Evolutionary conservation across 2,329 filamentous ascomycete species (phyloP), one percentile per base, ranked within the genome.

Genomic region (Penicillium crustosum): DNA sequence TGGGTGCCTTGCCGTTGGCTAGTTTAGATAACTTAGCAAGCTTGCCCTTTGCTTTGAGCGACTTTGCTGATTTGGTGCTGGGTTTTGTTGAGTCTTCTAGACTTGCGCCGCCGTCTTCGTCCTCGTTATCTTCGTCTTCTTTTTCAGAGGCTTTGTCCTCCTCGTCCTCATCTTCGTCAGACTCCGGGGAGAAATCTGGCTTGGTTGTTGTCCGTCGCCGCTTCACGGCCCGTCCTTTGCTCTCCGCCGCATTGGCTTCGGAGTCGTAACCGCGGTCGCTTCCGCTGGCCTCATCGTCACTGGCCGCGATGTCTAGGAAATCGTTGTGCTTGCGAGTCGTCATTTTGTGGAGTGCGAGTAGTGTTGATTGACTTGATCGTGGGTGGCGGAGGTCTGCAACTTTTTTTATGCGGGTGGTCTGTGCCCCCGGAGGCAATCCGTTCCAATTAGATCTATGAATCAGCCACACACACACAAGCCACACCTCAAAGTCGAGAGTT

Each of bases 91-190:
- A 39, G 29, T 39, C 39, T 4, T 68, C 56, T 10, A 64, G 59
- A 27, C 62, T 58, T 57, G 60, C 49, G 49, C 49, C 55, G 44
- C 58, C 48, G 21, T 59, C 52, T 41, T 65, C 57, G 6, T 36
- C 17, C 9, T 63, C 56, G 4, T 61, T 35, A 15, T 47, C 53
- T 42, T 58, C 53, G 25, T 58, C 55, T 15, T 62, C 52, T 3
- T 62, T 25, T 43, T 49, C 53, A 13, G 55, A 25, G n/a, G 62
- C 36, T 9, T 59, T 58, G 8, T 59, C 44, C 27, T 65, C 44
- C 27, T 60, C 53, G 2, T 63, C 55, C n/a, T 54, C 47, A 4
- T 69, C 66, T 75, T 87, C 53, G 75, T 89, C 62, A 64, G 81
- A 64, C 36, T 48, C 78, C 85, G 21, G 43, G 59, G 55, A 65